Evolutionary conservation across 2,329 filamentous ascomycete genomes (phyloP).

Genomic region (Chaetomium sp.): DNA sequence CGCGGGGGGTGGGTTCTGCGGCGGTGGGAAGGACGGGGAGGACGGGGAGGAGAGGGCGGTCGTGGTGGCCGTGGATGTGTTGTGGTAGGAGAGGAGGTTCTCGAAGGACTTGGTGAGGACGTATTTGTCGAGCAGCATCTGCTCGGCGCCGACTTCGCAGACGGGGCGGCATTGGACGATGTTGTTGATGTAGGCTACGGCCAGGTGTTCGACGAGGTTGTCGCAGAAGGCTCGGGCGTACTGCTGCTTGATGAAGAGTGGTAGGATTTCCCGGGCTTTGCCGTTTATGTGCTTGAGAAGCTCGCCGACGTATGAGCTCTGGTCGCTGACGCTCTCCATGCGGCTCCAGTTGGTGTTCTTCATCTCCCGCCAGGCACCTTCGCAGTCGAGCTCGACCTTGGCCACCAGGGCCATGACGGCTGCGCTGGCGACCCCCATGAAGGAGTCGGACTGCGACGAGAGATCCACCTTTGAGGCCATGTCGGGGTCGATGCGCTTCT

Average conservation of each 20-base stretch:
- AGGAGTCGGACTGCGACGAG: constrained; percentile 90
- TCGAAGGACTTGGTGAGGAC: constrained; percentile 79
- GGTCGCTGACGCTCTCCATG: constrained; percentile 90
- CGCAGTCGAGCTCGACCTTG: constrained; percentile 78
- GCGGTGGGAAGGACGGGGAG: constrained; percentile 41
- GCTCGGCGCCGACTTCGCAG: constrained; percentile 91
- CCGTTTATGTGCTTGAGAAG: constrained; percentile 73
- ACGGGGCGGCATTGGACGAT: constrained; percentile 89
- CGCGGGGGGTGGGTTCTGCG: constrained; percentile 46
- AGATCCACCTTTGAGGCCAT: constrained; percentile 78
- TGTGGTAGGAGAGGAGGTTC: constrained; percentile 67
- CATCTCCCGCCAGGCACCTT: constrained; percentile 95
- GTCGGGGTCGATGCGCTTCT: constrained; percentile 81
- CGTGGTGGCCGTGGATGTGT: constrained; percentile 39
- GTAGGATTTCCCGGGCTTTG: constrained; percentile 73
- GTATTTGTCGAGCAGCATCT: constrained; percentile 97
- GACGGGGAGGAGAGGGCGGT: constrained; percentile 37
- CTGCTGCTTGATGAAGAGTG: constrained; percentile 81
- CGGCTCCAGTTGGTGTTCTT: constrained; percentile 92
- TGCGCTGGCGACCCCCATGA: constrained; percentile 90
- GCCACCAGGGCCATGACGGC: constrained; percentile 82
- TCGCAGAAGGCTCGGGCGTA: constrained; percentile 95
- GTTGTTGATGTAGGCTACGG: constrained; percentile 75
- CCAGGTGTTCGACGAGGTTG: constrained; percentile 87
- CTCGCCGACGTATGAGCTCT: constrained; percentile 88